Evolutionary conservation across 106 monocot species (phyloP), one percentile per base, ranked within the genome.

Genomic region (Dioscorea dumetorum): DNA sequence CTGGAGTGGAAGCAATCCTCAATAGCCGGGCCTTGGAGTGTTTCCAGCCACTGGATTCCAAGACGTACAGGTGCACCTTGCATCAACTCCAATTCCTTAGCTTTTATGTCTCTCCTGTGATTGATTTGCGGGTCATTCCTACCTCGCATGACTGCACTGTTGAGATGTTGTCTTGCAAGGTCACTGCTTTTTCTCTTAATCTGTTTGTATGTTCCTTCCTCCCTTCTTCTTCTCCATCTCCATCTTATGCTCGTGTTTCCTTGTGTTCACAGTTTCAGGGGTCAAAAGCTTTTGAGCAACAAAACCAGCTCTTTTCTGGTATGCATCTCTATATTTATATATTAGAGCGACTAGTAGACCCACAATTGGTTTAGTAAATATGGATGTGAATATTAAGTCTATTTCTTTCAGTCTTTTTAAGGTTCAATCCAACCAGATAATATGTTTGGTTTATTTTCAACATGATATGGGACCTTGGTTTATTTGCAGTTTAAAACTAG

Each of bases 161-260:
- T 23, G 95, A 95, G 72, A 77, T 95, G 85, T 56, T 95, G 50
- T 91, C 91, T 6, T 95, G 95, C 88, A 86, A 71, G 90, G 94
- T 87, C 50, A 72, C 63, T 24, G 9, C 41, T 41, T 41, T 41
- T 10, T 41, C 10, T 41, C 10, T 6, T 41, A 0, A 8, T 41
- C 0, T 41, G 41, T 41, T 6, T 10, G 41, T 41, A 8, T 41
- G 41, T 2, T 41, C 41, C 41, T 41, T 41, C 5, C 41, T 41
- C 6, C 41, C 41, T 41, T 8, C 41, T 41, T 41, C 41, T 41
- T 41, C 41, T 41, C 6, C 5, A 8, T 41, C 5, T 41, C 6
- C 41, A 6, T 41, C 10, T 8, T 41, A 41, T 41, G 41, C 10
- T 10, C 5, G 6, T 41, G 28, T 28, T 28, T 28, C 28, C 1